Percentiles rank a stretch among this genome's conserved stretches.
These are phyloP conservation scores for Russula compacta DNA, from an alignment of 768 basidiomycete genomes.

Conservation along the genomic window DNA sequence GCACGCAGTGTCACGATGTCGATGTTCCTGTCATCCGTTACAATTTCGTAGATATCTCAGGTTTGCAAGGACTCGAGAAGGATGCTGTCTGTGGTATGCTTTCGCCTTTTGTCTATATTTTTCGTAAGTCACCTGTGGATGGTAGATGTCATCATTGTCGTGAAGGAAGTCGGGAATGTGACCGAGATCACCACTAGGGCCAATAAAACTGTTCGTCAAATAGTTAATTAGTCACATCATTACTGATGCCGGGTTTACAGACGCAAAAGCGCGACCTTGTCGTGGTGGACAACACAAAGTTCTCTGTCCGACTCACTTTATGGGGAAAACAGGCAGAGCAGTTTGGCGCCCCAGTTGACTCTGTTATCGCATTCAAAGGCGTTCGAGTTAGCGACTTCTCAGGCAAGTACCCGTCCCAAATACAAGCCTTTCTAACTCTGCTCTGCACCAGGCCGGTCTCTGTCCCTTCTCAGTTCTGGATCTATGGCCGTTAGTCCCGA, in stretches of 20 bases:
- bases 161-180: conserved; percentile 68
- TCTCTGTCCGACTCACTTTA: conserved; percentile 73
- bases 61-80: conserved; percentile 55
- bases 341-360: conserved; percentile 47
- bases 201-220: conserved; percentile 43
- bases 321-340: conserved; percentile 95
- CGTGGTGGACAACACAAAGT: conserved; percentile 76
- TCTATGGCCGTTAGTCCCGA: conserved; percentile 84
- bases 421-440: conserved; percentile 12
- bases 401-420: conserved; percentile 35
- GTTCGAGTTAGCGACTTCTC: conserved; percentile 90
- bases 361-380: conserved; percentile 89
- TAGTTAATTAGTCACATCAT: not conserved
- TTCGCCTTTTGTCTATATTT: not conserved
- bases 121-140: not conserved
- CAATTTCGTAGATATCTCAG: conserved; percentile 60
- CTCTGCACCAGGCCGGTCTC: conserved; percentile 50
- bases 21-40: conserved; percentile 78
- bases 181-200: conserved; percentile 68
- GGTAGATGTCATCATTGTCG: conserved; percentile 78
- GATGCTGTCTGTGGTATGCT: conserved; percentile 75
- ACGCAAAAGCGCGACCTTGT: conserved; percentile 84
- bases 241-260: conserved; percentile 31
- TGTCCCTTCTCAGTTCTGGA: conserved; percentile 77
- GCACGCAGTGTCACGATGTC: conserved; percentile 67